Evolutionary conservation across 169 alveolate genomes (phyloP).

Genomic region (Plasmodium ovale): DNA sequence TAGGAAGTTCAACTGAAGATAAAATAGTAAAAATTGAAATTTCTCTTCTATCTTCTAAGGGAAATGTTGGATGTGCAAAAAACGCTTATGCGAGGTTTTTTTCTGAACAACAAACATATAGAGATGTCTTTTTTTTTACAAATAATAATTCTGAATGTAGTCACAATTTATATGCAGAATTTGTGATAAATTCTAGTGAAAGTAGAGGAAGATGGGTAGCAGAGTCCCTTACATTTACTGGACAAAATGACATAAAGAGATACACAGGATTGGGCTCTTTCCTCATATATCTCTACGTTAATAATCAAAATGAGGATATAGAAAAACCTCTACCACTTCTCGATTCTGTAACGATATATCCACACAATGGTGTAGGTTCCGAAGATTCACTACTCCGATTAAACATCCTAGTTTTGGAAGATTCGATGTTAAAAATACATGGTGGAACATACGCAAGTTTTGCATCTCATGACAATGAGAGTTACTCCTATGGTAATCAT

Average conservation of each 20-base stretch:
- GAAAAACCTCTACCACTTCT: conserved; percentile 48
- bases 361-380: conserved; percentile 30
- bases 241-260: conserved; percentile 43
- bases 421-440: conserved; percentile 1
- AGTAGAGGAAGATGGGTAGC: conserved; percentile 69
- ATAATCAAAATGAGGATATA: conserved; percentile 60
- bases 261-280: conserved; percentile 56
- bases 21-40: conserved; percentile 77
- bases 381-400: conserved; percentile 56
- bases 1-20: conserved; percentile 79
- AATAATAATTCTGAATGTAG: conserved; percentile 58
- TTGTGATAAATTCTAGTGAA: conserved; percentile 36
- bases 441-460: conserved; percentile 55
- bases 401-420: conserved; percentile 30
- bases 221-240: conserved; percentile 25
- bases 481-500: conserved; percentile 32
- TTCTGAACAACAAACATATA: conserved; percentile 79
- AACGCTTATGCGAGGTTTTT: conserved; percentile 77
- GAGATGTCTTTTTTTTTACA: conserved; percentile 72
- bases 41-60: conserved; percentile 58
- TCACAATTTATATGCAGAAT: conserved; percentile 64
- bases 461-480: conserved; percentile 54
- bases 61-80: conserved; percentile 81
- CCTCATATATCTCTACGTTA: conserved; percentile 28
- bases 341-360: conserved; percentile 21